Conservation (phyloP, 2,329 filamentous ascomycete species). For the Trichophyton equinum region DNA sequence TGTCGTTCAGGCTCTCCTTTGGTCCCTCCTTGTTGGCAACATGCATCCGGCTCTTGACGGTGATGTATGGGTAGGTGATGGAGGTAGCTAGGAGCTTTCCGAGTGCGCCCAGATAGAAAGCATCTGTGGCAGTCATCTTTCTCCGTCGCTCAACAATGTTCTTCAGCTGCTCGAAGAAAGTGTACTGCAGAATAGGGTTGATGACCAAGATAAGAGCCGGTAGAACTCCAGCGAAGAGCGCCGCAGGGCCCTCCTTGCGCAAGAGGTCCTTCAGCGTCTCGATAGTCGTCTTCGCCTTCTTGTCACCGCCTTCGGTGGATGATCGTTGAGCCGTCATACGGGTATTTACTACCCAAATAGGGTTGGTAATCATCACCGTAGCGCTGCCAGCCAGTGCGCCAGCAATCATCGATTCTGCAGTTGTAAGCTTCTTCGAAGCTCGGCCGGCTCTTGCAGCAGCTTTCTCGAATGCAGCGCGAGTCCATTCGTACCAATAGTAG, state of each 20-base stretch:
- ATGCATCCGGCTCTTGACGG: slow-evolving; percentile 95
- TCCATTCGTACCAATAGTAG: slow-evolving; percentile 99
- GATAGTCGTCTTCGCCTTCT: slow-evolving; percentile 58
- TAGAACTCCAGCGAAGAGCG: slow-evolving; percentile 83
- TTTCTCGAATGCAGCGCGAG: slow-evolving; percentile 65
- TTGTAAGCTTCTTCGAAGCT: slow-evolving; percentile 69
- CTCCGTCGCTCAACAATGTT: slow-evolving; percentile 66
- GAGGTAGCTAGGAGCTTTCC: slow-evolving; percentile 89
- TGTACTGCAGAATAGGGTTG: slow-evolving; percentile 98
- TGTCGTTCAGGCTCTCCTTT: slow-evolving; percentile 67
- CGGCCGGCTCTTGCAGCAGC: slow-evolving; percentile 62
- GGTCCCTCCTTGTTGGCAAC: slow-evolving; percentile 66
- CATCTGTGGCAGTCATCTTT: slow-evolving; percentile 70
- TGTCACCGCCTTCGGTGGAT: slow-evolving; percentile 29
- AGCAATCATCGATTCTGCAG: slow-evolving; percentile 85
- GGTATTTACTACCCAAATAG: slow-evolving; percentile 98
- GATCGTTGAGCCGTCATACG: slow-evolving; percentile 85
- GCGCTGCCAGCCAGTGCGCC: slow-evolving; percentile 87
- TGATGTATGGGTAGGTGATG: slow-evolving; percentile 97
- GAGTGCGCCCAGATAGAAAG: slow-evolving; percentile 80
- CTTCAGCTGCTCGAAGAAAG: slow-evolving; percentile 96
- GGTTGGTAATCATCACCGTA: slow-evolving; percentile 92
- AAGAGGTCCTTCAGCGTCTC: slow-evolving; percentile 70
- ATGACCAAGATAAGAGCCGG: slow-evolving; percentile 89
- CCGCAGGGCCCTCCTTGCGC: slow-evolving; percentile 67